Evolutionary conservation across 257 asterid genomes (phyloP), one percentile per base, ranked within the genome.

Genomic region (Marsdenia floribunda): DNA sequence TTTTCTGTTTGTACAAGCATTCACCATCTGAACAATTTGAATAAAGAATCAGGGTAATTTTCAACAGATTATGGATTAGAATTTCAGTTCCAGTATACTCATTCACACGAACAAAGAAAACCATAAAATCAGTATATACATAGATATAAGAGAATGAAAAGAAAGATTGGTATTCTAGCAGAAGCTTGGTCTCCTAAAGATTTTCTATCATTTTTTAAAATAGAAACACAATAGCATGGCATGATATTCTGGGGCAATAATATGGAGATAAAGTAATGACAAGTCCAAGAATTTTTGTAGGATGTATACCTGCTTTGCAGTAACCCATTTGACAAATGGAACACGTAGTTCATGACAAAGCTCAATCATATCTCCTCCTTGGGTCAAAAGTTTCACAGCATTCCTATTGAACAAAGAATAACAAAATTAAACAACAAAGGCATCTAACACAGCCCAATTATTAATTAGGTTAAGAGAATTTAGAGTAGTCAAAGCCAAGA

Each of bases 291-390:
- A 50, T 14, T 11, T 55, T 71, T 68, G 76, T 33, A 58, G 60
- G 75, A 59, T 7, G 57, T 52, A 5, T 68, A 91, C 98, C 97
- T 92, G 99, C 78, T 86, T 88, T 70, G 86, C 82, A 67, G 83
- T 57, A 57, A 90, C 86, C 97, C 99, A 94, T 77, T 88, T 86
- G 53, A 75, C 93, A 82, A 94, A 92, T 54, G 97, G 96, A 71
- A 85, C 69, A 65, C 99, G 97, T 70, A 94, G 89, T 87, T 94
- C 99, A 70, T 90, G 86, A 83, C 96, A 90, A 85, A 92, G 91
- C 88, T 92, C 97, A 58, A 94, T 81, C 92, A 90, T 86, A 83
- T 89, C 97, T 76, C 99, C 99, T 82, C 97, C 96, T 76, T 82
- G 90, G 55, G 99, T 90, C 83, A 94, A 79, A 77, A 94, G 80